A percentile compares a stretch with the other conserved stretches of the same genome.
These are phyloP conservation scores for Fusarium chuoi DNA, from an alignment of 2,329 filamentous ascomycete species.

Conservation along the genomic window DNA sequence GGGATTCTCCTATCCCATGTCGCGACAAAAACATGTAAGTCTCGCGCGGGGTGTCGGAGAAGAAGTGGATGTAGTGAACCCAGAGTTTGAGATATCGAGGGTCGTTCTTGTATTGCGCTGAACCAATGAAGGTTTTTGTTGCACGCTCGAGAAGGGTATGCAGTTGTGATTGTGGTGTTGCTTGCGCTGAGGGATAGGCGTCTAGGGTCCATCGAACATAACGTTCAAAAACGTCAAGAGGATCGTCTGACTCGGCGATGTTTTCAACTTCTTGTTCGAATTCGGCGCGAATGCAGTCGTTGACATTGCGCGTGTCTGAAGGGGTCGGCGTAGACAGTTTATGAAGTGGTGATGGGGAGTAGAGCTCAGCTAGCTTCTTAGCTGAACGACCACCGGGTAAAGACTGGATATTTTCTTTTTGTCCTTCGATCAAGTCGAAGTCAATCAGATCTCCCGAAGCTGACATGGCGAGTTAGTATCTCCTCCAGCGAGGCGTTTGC, in stretches of 20 bases:
- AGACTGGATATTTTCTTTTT: constrained; percentile 98
- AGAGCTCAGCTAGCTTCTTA: constrained; percentile 84
- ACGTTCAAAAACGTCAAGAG: constrained; percentile 93
- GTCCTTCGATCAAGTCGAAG: constrained; percentile 94
- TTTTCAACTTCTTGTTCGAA: constrained; percentile 85
- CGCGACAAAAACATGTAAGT: constrained; percentile 91
- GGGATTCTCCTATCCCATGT: constrained; percentile 84
- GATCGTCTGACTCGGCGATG: constrained; percentile 90
- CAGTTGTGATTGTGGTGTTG: constrained; percentile 90
- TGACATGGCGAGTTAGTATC: constrained; percentile 56
- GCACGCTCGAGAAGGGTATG: constrained; percentile 90
- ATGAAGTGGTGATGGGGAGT: constrained; percentile 73
- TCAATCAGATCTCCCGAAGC: constrained; percentile 66
- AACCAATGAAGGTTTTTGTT: constrained; percentile 88
- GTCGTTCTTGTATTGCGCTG: constrained; percentile 92
- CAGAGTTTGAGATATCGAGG: constrained; percentile 92
- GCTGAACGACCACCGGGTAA: constrained; percentile 89
- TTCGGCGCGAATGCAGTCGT: constrained; percentile 82
- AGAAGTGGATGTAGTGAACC: constrained; percentile 93
- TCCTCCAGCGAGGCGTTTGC: constrained; percentile 27
- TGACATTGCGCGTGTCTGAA: constrained; percentile 77
- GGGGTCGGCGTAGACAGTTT: constrained; percentile 72
- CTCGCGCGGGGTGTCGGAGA: constrained; percentile 92
- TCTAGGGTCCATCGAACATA: constrained; percentile 98
- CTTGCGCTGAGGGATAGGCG: constrained; percentile 93